Base-by-base conservation (phyloP, 2,329 filamentous ascomycete genomes). In the Fusarium sp. region DNA sequence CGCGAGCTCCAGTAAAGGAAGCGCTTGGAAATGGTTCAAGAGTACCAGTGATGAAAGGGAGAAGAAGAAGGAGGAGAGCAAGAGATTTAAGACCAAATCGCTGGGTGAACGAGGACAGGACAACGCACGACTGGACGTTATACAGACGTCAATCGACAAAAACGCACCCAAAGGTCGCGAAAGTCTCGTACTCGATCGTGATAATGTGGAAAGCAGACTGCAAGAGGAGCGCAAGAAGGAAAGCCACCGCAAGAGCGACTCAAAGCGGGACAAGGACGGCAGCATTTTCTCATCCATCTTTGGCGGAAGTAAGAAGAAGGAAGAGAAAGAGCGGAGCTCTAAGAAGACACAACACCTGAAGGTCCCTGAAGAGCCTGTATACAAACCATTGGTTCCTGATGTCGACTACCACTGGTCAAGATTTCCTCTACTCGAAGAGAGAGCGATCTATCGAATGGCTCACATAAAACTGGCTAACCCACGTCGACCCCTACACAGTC, bases 401-500 rank as follows among this genome's bases (percentile, higher is more conserved):
- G 87, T 98, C 68, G 95, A 98, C 80, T 99, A 97, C 80, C 93
- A 94, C 73, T 99, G 96, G 93, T 96, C 94, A 2, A 87, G 96
- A 45, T 99, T 98, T 76, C 94, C 94, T 14, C 95, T 99, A 56
- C 85, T 98, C 57, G 95, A 98, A 80, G 96, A 99, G 82, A 88
- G 96, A 63, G 96, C 96, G 21, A 99, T 99, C 63, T 99, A 99
- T 81, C 90, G 96, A 66, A 97, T 99, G 93, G 96, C 96, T 20
- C 96, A 99, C 78, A 97, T 98, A 82, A 99, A 99, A 81, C 88
- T 99, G 66, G 96, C 96, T n/a, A 98, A 99, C 77, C 96, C 96
- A 40, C 90, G 95, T 46, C 91, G 96, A 59, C 92, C 95, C 42
- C 83, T 99, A 54, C 92, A 97, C 77, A 98, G 95, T 64, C 96